Percentiles rank a stretch among this genome's conserved stretches.
phyloP scores from a whole-genome alignment of 2,329 filamentous ascomycete species.

The Monilinia aucupariae region DNA sequence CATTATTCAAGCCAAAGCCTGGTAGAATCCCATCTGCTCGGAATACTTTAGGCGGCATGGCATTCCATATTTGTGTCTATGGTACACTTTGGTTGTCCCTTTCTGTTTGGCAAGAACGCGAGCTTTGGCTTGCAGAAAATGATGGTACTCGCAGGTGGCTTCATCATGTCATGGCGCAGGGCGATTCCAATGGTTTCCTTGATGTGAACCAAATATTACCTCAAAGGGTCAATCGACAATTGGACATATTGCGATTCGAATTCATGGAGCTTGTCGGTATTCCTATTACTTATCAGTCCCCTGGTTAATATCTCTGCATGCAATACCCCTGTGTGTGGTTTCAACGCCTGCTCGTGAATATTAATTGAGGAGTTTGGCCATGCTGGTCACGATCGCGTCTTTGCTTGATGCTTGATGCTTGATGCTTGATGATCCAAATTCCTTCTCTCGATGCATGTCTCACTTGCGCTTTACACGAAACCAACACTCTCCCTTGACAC shows the following conservation, averaged over 20 bases:
- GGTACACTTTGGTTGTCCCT: not conserved
- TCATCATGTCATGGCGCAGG: not conserved
- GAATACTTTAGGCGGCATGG: constrained; percentile 1
- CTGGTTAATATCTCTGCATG: not conserved
- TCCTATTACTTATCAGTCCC: constrained; percentile 1
- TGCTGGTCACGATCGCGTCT: not conserved
- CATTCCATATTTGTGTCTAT: constrained; percentile 6
- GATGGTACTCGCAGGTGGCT: constrained; percentile 12
- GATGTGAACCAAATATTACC: constrained; percentile 7
- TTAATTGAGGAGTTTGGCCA: too few relatives aligned
- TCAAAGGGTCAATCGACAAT: not conserved
- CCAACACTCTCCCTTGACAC: too few relatives aligned
- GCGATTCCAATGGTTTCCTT: not conserved
- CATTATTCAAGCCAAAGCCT: not conserved
- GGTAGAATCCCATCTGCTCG: constrained; percentile 5
- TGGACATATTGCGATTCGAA: not conserved
- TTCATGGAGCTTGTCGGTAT: not conserved
- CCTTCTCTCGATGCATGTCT: not conserved
- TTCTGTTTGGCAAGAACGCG: constrained; percentile 2
- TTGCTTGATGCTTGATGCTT: not conserved
- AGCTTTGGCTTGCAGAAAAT: constrained; percentile 13
- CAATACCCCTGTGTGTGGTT: not conserved
- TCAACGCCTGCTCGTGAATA: not conserved
- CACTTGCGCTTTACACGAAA: too few relatives aligned
- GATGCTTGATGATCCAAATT: not conserved